Evolutionary conservation across 2,329 filamentous ascomycete species (phyloP), one percentile per base, ranked within the genome.

Genomic region (Lasiodiplodia sp.): DNA sequence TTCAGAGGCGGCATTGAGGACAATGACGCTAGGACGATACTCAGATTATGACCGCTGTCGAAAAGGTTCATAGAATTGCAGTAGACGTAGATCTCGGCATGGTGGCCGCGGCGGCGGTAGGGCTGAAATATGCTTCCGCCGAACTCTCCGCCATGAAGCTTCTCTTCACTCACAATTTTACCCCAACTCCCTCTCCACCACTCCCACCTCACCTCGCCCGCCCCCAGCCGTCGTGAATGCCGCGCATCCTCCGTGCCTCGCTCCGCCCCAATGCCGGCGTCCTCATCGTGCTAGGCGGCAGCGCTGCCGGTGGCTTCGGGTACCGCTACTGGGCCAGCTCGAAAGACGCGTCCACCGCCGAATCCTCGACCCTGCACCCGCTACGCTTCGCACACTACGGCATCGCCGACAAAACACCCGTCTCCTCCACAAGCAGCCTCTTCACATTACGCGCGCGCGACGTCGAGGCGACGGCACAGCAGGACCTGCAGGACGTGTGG

Each of bases 391-490:
- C 86, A 44, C 86, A 87, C 3, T 94, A 92, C 80, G 87, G 84
- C 31, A 86, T 96, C 71, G 82, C 86, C 18, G 78, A 83, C 31
- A 87, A 87, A 72, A 86, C 91, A 62, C 79, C 83, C 28, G 86
- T 93, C 53, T 92, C 92, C 0, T 85, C 88, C 1, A 89, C 89
- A 0, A 89, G 87, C 68, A 88, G 91, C 73, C 85, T 95, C 72
- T 86, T 95, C 72, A 91, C 89, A 10, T 79, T 94, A 31, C 80
- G 31, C 84, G 88, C 14, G 75, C 76, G 63, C 2, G 75, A 78
- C n/a, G 75, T 72, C 37, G 16, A 4, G 64, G 75, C 73, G 37
- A n/a, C 38, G 44, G 25, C 44, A 5, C 44, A 60, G n/a, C 62
- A 67, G 18, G 31, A 37, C 60, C 71, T 79, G 6, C 74, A 72